These are phyloP conservation scores for Pseudonitzschia delicatissima DNA, from an alignment of 108 stramenopile genomes.

Conservation along the genomic window DNA sequence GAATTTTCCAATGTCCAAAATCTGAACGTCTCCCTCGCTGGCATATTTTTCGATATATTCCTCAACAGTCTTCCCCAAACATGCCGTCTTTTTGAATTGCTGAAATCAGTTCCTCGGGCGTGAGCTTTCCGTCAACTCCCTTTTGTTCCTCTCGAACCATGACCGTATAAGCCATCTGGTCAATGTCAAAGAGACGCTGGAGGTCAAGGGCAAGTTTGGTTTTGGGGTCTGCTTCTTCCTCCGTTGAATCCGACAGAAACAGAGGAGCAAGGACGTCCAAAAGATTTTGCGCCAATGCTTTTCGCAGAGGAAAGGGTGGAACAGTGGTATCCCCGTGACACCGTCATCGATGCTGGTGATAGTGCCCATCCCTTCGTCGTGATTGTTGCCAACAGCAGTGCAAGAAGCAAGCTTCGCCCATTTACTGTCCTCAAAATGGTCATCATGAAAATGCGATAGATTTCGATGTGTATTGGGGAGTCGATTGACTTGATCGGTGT, in stretches of 20 bases:
- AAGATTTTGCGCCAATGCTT: too few species aligned
- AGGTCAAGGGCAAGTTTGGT: not conserved
- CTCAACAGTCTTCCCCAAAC: constrained; percentile 6
- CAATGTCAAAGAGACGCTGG: not conserved
- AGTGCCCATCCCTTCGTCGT: not conserved
- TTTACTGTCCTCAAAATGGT: too few species aligned
- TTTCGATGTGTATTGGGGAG: too few species aligned
- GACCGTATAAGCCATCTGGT: not conserved
- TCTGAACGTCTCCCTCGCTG: not conserved
- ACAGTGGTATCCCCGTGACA: not conserved
- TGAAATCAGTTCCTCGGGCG: not conserved
- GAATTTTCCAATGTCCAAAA: constrained; percentile 9
- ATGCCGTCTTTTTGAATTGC: constrained; percentile 7
- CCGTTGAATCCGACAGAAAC: not conserved
- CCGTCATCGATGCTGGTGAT: not conserved
- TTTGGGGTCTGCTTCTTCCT: not conserved
- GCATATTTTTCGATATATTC: not conserved
- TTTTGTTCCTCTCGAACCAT: not conserved
- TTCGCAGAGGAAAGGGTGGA: too few species aligned
- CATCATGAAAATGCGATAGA: too few species aligned
- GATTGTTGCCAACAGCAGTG: not conserved
- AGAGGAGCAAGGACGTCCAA: too few species aligned
- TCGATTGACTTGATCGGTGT: too few species aligned
- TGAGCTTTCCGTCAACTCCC: not conserved
- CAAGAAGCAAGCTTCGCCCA: not conserved